phyloP scores from a whole-genome alignment of 495 filamentous ascomycete genomes.

The Lasiosphaeria hispida region DNA sequence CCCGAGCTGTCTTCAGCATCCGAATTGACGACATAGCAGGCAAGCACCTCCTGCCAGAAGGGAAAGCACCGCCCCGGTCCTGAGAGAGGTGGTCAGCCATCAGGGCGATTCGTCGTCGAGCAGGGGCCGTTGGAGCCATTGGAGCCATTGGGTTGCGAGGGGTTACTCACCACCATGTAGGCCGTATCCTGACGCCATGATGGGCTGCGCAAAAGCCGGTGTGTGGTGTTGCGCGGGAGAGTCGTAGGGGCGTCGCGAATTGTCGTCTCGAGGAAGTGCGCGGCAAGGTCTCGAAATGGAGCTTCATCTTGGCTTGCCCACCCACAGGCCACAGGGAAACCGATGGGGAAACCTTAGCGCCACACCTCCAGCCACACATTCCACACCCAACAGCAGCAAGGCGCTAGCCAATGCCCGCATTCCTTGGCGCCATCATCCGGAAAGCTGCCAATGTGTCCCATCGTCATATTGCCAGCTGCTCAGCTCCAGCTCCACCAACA shows the following conservation, averaged over 20 bases:
- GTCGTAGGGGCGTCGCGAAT: conserved; percentile 11
- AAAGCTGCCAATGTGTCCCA: conserved; percentile 1
- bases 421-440: conserved; percentile 8
- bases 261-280: conserved; percentile 21
- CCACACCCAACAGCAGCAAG: not conserved
- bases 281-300: conserved; percentile 20
- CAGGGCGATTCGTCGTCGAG: conserved; percentile 8
- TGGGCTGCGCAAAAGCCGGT: conserved; percentile 32
- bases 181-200: conserved; percentile 81
- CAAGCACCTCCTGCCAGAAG: conserved; percentile 95
- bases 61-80: conserved; percentile 91
- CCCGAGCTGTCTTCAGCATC: conserved; percentile 69
- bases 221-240: conserved; percentile 20
- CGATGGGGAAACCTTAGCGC: not conserved
- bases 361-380: conserved; percentile 6
- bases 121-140: not conserved
- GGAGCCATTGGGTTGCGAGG: conserved; percentile 13
- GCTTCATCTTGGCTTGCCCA: conserved; percentile 15
- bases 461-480: not conserved
- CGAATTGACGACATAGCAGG: conserved; percentile 85
- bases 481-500: conserved; percentile 9
- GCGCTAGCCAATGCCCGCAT: conserved; percentile 1
- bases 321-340: not conserved
- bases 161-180: conserved; percentile 66
- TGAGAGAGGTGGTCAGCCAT: conserved; percentile 31